These are phyloP conservation scores for Vitis labrusca DNA, from an alignment of 164 flowering plant species.

Conservation along the genomic window DNA sequence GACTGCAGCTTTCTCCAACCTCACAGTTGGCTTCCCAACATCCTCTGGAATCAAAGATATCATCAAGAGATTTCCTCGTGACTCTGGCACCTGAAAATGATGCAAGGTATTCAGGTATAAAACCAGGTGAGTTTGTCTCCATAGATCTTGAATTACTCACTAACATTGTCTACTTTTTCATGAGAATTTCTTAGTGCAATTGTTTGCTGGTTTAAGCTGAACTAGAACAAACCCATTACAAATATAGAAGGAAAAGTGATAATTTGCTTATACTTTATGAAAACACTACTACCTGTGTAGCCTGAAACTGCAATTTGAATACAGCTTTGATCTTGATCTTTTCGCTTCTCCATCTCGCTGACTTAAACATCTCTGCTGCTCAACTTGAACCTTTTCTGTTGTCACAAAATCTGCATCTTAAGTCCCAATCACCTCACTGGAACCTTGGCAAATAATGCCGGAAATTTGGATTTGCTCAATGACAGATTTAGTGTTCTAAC, in stretches of 20 bases:
- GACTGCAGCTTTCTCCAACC: slow-evolving; percentile 34
- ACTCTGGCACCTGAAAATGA: slow-evolving; percentile 37
- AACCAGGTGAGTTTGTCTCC: slow-evolving; percentile 16
- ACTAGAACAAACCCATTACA: background rate
- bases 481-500: too few species aligned
- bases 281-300: slow-evolving; percentile 38
- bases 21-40: slow-evolving; percentile 45
- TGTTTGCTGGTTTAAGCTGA: background rate
- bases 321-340: slow-evolving; percentile 48
- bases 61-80: slow-evolving; percentile 30
- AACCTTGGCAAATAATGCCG: background rate
- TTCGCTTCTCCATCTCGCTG: slow-evolving; percentile 40
- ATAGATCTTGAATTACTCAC: too few species aligned
- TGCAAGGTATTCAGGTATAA: background rate
- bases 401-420: slow-evolving; percentile 1
- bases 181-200: too few species aligned
- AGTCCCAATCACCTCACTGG: background rate
- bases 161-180: too few species aligned
- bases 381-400: background rate
- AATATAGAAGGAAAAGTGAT: background rate
- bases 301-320: slow-evolving; percentile 52
- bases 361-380: slow-evolving; percentile 39
- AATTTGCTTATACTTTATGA: background rate
- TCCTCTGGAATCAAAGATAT: slow-evolving; percentile 45
- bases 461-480: too few species aligned